Base-by-base conservation (phyloP, 352 stramenopile species). In the Thalassiosira oceanica region DNA sequence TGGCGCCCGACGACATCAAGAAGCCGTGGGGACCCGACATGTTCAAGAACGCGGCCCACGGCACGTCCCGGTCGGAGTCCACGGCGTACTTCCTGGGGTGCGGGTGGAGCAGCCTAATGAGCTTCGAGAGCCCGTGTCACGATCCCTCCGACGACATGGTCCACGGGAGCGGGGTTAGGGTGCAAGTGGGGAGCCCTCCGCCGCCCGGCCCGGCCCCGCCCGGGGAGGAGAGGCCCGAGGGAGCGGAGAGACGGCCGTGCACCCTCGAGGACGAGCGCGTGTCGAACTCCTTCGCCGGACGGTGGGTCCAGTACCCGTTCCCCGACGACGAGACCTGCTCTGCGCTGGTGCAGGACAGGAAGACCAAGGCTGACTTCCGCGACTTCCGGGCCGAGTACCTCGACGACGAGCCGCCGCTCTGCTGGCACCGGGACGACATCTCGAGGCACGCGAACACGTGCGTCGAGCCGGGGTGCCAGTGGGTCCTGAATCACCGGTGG, bases 351-450 rank as follows among this genome's bases (percentile, higher is more conserved):
- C n/a, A n/a, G n/a, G n/a, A n/a, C n/a, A n/a, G n/a, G n/a, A n/a
- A n/a, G n/a, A n/a, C n/a, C n/a, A n/a, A n/a, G n/a, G n/a, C n/a
- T n/a, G n/a, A n/a, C n/a, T n/a, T n/a, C n/a, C 0, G 16, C 37
- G 64, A 53, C 23, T 26, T 2, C 0, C n/a, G n/a, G n/a, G n/a
- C n/a, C n/a, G n/a, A n/a, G n/a, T n/a, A n/a, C n/a, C n/a, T n/a
- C n/a, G n/a, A n/a, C n/a, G n/a, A n/a, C n/a, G 35, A 23, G 4
- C 52, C 45, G 46, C 66, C 62, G 27, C 24, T 35, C 24, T 83
- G 66, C 37, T 83, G 67, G 66, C 52, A 72, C 53, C 53, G 67
- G 13, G 73, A 79, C 15, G 57, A 79, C 48, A 41, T 83, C 37
- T 61, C 26, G 10, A 29, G 56, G 24, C 37, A 61, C 43, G 48